phyloP scores from a whole-genome alignment of 257 asterid species.

The Ehretia macrophylla region DNA sequence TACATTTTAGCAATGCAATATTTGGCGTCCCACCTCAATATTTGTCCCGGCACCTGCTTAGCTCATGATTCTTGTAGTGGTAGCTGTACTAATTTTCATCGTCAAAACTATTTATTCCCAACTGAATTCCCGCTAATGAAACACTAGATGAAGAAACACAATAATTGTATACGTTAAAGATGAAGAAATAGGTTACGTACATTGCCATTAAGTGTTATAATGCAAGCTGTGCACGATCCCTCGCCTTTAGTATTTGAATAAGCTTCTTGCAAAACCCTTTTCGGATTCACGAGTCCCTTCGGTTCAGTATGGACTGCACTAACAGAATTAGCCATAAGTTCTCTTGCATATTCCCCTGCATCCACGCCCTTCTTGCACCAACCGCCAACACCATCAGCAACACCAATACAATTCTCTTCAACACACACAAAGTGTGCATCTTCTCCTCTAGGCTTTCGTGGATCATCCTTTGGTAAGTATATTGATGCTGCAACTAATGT shows the following conservation, averaged over 20 bases:
- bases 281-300: constrained; percentile 8
- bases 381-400: constrained; percentile 46
- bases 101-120: too few relatives aligned
- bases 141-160: too few relatives aligned
- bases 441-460: constrained; percentile 19
- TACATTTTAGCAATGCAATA: too few relatives aligned
- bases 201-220: constrained; percentile 14
- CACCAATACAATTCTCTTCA: constrained; percentile 23
- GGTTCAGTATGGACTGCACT: background rate
- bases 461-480: constrained; percentile 25
- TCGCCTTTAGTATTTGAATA: constrained; percentile 5
- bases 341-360: constrained; percentile 31
- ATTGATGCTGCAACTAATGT: constrained; percentile 18
- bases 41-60: too few relatives aligned
- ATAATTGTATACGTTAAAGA: too few relatives aligned
- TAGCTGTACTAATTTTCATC: too few relatives aligned
- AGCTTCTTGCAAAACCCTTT: constrained; percentile 12
- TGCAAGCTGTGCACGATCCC: constrained; percentile 45
- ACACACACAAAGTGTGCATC: constrained; percentile 28
- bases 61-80: too few relatives aligned
- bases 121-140: too few relatives aligned
- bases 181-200: background rate
- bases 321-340: constrained; percentile 22
- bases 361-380: constrained; percentile 27
- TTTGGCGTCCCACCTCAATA: too few relatives aligned